Evolutionary conservation across 331 rosid genomes (phyloP).

Genomic region (Saraca asoca): DNA sequence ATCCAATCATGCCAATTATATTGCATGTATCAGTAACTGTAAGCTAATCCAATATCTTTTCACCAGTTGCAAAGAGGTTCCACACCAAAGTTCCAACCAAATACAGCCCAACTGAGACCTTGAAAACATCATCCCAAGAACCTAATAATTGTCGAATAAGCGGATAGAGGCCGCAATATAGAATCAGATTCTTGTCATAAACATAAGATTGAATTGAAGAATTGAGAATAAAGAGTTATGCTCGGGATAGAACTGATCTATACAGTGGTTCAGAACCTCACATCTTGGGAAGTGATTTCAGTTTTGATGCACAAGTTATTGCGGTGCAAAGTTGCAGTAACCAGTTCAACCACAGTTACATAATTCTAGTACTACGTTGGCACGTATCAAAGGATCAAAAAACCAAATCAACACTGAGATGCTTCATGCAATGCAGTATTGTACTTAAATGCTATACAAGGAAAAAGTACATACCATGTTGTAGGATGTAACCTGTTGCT

Average conservation of each 20-base stretch:
- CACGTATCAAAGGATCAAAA: no score
- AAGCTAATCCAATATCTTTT: constrained; percentile 76
- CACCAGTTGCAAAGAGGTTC: constrained; percentile 94
- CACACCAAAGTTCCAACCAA: constrained; percentile 91
- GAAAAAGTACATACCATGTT: constrained; percentile 69
- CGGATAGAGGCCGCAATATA: background rate
- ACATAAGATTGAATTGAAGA: no score
- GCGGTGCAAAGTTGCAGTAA: no score
- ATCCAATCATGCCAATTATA: constrained; percentile 18
- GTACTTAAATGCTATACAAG: background rate
- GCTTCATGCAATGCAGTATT: no score
- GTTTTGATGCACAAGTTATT: no score
- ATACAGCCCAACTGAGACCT: constrained; percentile 93
- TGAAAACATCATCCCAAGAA: constrained; percentile 95
- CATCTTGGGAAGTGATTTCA: no score
- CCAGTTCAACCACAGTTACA: background rate
- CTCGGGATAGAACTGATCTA: no score
- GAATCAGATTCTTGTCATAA: constrained; percentile 21
- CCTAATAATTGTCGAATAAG: constrained; percentile 50
- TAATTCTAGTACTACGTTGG: no score
- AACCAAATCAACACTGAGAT: background rate
- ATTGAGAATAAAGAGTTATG: no score
- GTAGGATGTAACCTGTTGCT: constrained; percentile 94
- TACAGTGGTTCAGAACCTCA: no score
- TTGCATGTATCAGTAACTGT: constrained; percentile 5